Percentiles rank a stretch among this genome's conserved stretches.
Evolutionary conservation across 176 grass and related monocot species (phyloP).

Genomic region (Ensete glaucum): DNA sequence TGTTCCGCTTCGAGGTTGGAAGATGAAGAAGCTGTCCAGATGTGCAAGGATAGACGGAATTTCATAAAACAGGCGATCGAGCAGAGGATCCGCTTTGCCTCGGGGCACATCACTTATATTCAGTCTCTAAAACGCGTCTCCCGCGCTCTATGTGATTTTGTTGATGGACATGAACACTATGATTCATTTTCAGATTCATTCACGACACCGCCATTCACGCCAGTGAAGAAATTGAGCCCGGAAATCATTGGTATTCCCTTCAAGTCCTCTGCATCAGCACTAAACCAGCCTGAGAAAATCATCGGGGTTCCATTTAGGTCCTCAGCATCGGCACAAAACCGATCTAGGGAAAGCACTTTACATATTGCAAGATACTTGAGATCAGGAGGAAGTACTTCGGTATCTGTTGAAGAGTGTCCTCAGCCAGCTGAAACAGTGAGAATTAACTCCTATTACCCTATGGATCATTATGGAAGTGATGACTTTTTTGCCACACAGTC

Average conservation of each 20-base stretch:
- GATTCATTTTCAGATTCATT: constrained; percentile 61
- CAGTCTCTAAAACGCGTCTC: constrained; percentile 77
- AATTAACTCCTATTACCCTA: constrained; percentile 47
- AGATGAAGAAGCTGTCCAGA: constrained; percentile 90
- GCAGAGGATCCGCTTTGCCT: constrained; percentile 61
- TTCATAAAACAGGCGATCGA: constrained; percentile 90
- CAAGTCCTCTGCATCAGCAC: constrained; percentile 23
- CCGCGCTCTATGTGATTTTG: constrained; percentile 52
- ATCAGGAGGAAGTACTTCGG: constrained; percentile 58
- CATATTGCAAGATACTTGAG: constrained; percentile 63
- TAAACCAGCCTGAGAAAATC: constrained; percentile 35
- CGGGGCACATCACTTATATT: constrained; percentile 73
- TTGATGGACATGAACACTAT: constrained; percentile 54
- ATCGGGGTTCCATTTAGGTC: constrained; percentile 21
- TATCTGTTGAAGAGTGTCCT: constrained; percentile 60
- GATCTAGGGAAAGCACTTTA: constrained; percentile 27
- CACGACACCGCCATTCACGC: constrained; percentile 32
- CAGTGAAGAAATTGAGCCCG: constrained; percentile 38
- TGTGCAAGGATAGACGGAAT: constrained; percentile 82
- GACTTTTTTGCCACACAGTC: constrained; percentile 23
- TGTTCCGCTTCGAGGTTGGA: constrained; percentile 89
- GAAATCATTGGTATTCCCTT: constrained; percentile 52
- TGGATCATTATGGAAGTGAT: constrained; percentile 36
- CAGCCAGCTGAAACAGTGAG: constrained; percentile 30
- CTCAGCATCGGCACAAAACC: not conserved